Percentiles rank a stretch among this genome's conserved stretches.
Evolutionary conservation across 2,329 filamentous ascomycete species (phyloP).

Genomic region (Trichoderma atroviride): DNA sequence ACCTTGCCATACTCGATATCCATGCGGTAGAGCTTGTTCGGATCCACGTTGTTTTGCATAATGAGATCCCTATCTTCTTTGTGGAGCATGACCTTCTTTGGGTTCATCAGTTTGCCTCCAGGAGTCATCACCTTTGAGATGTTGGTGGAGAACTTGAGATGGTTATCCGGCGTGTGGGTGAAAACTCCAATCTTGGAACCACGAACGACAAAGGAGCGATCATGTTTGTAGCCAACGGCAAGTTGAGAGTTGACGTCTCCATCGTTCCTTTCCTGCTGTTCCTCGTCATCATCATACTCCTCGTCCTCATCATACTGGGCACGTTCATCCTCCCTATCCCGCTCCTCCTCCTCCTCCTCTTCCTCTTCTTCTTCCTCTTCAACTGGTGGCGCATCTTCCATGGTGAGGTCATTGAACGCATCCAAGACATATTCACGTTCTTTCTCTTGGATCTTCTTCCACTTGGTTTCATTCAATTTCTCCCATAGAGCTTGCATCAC

Average conservation of each 20-base stretch:
- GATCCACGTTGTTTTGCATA: slow-evolving; percentile 78
- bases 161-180: slow-evolving; percentile 91
- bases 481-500: slow-evolving; percentile 97
- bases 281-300: slow-evolving; percentile 76
- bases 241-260: slow-evolving; percentile 90
- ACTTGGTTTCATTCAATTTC: slow-evolving; percentile 90
- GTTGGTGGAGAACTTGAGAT: slow-evolving; percentile 93
- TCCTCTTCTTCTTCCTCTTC: slow-evolving; percentile 50
- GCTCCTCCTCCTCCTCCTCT: slow-evolving; percentile 49
- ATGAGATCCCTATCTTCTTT: slow-evolving; percentile 89
- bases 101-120: slow-evolving; percentile 82
- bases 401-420: slow-evolving; percentile 89
- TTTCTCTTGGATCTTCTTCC: slow-evolving; percentile 87
- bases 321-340: slow-evolving; percentile 60
- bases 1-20: slow-evolving; percentile 97
- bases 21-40: slow-evolving; percentile 94
- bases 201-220: slow-evolving; percentile 94
- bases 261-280: slow-evolving; percentile 72
- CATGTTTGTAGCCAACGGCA: slow-evolving; percentile 95
- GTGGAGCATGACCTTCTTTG: slow-evolving; percentile 96
- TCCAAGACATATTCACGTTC: slow-evolving; percentile 94
- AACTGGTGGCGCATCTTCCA: slow-evolving; percentile 70
- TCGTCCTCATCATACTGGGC: slow-evolving; percentile 69
- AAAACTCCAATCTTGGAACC: slow-evolving; percentile 99
- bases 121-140: slow-evolving; percentile 95